Base-by-base conservation (phyloP, 2,329 filamentous ascomycete genomes). In the Sordariomycetes sp. region DNA sequence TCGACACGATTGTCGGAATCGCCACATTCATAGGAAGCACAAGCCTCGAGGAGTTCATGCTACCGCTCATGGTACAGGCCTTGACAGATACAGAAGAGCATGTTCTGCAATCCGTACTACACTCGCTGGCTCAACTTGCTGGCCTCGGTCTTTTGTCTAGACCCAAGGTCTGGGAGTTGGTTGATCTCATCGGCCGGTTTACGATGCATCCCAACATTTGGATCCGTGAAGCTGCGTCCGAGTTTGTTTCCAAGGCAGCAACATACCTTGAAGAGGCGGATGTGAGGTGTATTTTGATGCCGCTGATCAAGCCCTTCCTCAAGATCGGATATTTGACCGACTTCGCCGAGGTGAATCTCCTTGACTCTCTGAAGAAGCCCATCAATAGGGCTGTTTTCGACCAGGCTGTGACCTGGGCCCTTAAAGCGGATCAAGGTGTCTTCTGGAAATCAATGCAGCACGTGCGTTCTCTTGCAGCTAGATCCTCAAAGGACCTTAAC, bases 1-100 rank as follows among this genome's bases (percentile, higher is more conserved):
- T 98, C 49, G 88, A 94, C 50, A 86, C 87, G 0, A 86, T 96
- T 18, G 86, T 96, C 12, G 90, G 88, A 4, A 88, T 98, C 43
- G 86, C 88, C 4, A 77, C 85, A 2, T 94, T 94, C 46, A 75
- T 96, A 21, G 92, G 92, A 19, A 87, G 84, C 39, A 84, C 80
- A 21, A 93, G 82, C 45, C 63, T 98, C 21, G 92, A 98, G 56
- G 87, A 94, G 45, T 98, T 95, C 47, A 94, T 96, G 43, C 62
- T 98, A 18, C 92, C 93, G 1, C 67, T 98, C 11, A 95, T 98
- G 86, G 74, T 95, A 4, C 92, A 95, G 55, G 90, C 92, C 7
- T 66, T 98, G 46, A 86, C 87, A 1, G 92, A 98, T 44, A 76
- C 85, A 0, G 92, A 98, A 56, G 90, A 95, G 46, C 90, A 86